Base-by-base conservation (phyloP, 495 filamentous ascomycete genomes). In the Annulohypoxylon stygium region DNA sequence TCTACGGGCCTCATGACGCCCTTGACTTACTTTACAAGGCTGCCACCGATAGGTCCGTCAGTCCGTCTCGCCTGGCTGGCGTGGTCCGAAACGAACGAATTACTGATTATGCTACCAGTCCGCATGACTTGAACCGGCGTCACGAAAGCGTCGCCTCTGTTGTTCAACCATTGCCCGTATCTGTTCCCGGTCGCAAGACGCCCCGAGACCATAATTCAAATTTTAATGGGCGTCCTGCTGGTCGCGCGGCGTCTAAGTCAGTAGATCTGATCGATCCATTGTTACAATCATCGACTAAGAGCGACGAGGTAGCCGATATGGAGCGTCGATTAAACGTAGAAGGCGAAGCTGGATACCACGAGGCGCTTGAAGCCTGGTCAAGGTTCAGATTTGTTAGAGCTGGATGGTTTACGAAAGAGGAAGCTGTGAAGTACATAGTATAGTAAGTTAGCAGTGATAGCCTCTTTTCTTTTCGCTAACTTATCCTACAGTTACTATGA, bases 341-440 rank as follows among this genome's bases (percentile, higher is more conserved):
- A 54, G 65, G 70, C 39, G 86, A 88, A 36, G 83, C 81, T 7
- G 86, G 86, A n/a, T 87, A 88, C 68, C 78, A 83, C 37, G 90
- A 93, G 68, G 93, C 93, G 5, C 78, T 97, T 61, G 91, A 90
- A 73, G 92, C 93, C 9, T 99, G 96, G 96, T 90, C 92, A 9
- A 88, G 93, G 71, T 90, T 97, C 75, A 89, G 94, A 63, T 98
- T 98, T 79, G 95, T 98, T 18, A 91, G 93, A 58, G 94, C 93
- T 7, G 96, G 96, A 20, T 99, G 96, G 96, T 95, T 99, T 75
- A 97, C 94, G 0, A 93, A 95, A 1, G 88, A 90, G 72, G 96
- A 99, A 79, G 95, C 92, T 1, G 93, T 98, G 78, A 90, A 88
- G 30, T 99, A 98, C 77, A 92, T 99, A 72, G 90, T 92, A 77